phyloP scores from a whole-genome alignment of 1,284 basidiomycete species.

The Marasmius tenuissimus region DNA sequence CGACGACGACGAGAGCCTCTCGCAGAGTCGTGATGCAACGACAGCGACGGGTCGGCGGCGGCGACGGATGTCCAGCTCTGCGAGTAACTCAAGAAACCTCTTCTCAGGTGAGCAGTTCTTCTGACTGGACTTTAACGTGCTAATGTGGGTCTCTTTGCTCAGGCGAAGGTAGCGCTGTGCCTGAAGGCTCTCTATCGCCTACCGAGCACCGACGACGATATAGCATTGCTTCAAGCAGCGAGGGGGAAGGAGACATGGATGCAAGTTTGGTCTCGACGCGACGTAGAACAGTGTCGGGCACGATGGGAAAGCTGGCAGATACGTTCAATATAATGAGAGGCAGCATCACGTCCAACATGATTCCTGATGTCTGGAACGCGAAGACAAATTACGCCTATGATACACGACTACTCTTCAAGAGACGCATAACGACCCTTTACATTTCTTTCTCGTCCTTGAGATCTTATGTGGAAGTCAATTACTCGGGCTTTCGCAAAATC shows the following conservation, averaged over 20 bases:
- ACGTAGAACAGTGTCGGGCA: conserved; percentile 32
- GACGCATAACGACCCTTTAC: conserved; percentile 87
- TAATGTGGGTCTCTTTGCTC: neutral
- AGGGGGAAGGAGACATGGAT: conserved; percentile 44
- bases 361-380: conserved; percentile 73
- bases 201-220: conserved; percentile 33
- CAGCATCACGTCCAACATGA: conserved; percentile 45
- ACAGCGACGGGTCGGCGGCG: conserved; percentile 11
- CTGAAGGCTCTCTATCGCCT: conserved; percentile 12
- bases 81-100: conserved; percentile 15
- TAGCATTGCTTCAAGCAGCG: conserved; percentile 51
- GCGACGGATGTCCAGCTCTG: conserved; percentile 19
- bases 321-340: conserved; percentile 51
- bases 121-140: neutral
- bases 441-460: conserved; percentile 81
- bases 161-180: neutral
- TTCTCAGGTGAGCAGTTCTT: neutral
- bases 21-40: conserved; percentile 23
- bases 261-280: conserved; percentile 36
- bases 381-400: conserved; percentile 87
- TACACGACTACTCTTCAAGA: conserved; percentile 88
- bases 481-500: conserved; percentile 95
- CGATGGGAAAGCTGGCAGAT: conserved; percentile 46
- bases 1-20: conserved; percentile 50
- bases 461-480: conserved; percentile 94